These are phyloP conservation scores for Aspergillus spinulosporus DNA, from an alignment of 2,329 filamentous ascomycete genomes.

Conservation along the genomic window DNA sequence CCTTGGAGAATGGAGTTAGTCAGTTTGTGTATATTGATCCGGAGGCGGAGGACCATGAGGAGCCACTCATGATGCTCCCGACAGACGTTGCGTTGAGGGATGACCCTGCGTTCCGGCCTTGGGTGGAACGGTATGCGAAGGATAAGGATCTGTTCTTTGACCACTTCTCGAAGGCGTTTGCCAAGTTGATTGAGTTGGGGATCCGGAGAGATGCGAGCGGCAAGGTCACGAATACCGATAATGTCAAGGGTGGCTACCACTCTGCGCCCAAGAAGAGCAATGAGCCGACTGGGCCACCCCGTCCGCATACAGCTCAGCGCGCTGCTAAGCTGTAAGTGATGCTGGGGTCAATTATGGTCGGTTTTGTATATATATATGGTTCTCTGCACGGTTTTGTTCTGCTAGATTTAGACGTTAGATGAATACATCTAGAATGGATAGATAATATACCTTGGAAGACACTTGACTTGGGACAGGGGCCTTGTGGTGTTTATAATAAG, in stretches of 20 bases:
- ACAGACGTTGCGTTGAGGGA: conserved; percentile 61
- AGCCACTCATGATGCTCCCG: conserved; percentile 66
- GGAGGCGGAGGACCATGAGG: conserved; percentile 50
- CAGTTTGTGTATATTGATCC: conserved; percentile 64
- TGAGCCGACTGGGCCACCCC: conserved; percentile 29
- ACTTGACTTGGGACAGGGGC: conserved; percentile 1
- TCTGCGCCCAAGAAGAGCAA: conserved; percentile 59
- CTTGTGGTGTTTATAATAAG: not conserved
- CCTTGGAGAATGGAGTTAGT: conserved; percentile 52
- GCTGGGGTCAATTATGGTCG: not conserved
- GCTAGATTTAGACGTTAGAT: not conserved
- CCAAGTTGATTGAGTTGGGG: conserved; percentile 62
- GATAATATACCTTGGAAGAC: conserved; percentile 1
- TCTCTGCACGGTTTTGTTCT: not conserved
- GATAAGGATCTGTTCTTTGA: conserved; percentile 64
- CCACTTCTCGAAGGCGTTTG: conserved; percentile 60
- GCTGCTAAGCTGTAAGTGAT: conserved; percentile 29
- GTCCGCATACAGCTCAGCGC: conserved; percentile 7
- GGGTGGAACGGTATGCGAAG: conserved; percentile 60
- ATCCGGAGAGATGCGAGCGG: conserved; percentile 57
- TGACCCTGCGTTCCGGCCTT: conserved; percentile 55
- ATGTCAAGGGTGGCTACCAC: conserved; percentile 57
- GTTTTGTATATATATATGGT: conserved; percentile 4
- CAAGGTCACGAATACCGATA: conserved; percentile 57
- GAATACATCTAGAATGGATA: not conserved